Evolutionary conservation across 2,329 filamentous ascomycete genomes (phyloP).

Genomic region (Tolypocladium ophioglossoides): DNA sequence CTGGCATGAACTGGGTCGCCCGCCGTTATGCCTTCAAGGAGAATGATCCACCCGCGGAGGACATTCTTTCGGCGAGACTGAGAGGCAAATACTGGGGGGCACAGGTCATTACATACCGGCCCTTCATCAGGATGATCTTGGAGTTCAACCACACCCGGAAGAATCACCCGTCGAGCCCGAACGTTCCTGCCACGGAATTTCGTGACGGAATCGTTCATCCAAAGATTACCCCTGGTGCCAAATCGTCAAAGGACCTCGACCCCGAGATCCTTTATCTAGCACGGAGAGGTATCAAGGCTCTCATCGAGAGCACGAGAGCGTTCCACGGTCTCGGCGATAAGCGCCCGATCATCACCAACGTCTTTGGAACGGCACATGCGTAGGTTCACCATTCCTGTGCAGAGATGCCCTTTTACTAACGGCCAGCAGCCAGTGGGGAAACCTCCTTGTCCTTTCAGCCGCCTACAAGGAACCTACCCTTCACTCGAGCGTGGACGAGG

Average conservation of each 20-base stretch:
- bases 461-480: conserved; percentile 61
- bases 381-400: conserved; percentile 41
- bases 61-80: conserved; percentile 75
- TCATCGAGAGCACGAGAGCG: conserved; percentile 75
- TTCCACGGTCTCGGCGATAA: conserved; percentile 56
- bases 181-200: conserved; percentile 23
- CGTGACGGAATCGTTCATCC: conserved; percentile 25
- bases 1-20: conserved; percentile 35
- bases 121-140: conserved; percentile 53
- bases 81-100: conserved; percentile 94
- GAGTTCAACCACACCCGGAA: conserved; percentile 30
- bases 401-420: conserved; percentile 5
- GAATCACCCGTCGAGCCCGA: conserved; percentile 21
- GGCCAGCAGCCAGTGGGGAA: conserved; percentile 76
- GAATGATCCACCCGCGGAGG: conserved; percentile 55
- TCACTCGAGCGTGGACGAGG: conserved; percentile 41
- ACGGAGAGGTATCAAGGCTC: conserved; percentile 55
- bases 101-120: conserved; percentile 78
- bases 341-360: conserved; percentile 82
- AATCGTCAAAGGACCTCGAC: conserved; percentile 27
- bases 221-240: conserved; percentile 25
- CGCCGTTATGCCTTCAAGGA: conserved; percentile 48
- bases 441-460: conserved; percentile 81
- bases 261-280: conserved; percentile 43
- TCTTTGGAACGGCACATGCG: conserved; percentile 93